Evolutionary conservation across 2,329 filamentous ascomycete species (phyloP).

Genomic region (Colletotrichum kahawae): DNA sequence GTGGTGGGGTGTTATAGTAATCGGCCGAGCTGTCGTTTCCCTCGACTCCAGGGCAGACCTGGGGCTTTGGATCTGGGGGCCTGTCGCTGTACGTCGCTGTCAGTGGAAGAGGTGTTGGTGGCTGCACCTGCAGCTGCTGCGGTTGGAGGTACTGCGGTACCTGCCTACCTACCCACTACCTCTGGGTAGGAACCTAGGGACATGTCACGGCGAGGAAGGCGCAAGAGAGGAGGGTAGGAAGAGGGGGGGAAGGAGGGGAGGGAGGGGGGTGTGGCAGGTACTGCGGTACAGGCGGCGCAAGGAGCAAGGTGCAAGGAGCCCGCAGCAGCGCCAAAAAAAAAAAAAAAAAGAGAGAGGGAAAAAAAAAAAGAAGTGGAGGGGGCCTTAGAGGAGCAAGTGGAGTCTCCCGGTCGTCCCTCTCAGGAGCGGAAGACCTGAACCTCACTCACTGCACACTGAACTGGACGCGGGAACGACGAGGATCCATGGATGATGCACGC

Average conservation of each 20-base stretch:
- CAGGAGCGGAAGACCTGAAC: not conserved
- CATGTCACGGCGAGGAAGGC: not conserved
- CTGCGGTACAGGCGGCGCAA: not conserved
- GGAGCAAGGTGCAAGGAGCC: not conserved
- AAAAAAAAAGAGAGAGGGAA: not conserved
- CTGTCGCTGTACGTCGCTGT: conserved; percentile 3
- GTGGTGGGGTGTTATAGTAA: conserved; percentile 56
- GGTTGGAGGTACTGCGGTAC: not conserved
- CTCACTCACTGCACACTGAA: not conserved
- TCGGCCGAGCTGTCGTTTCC: not conserved
- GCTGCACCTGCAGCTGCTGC: not conserved
- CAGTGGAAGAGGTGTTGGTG: conserved; percentile 9
- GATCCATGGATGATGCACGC: conserved; percentile 7
- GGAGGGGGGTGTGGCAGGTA: not conserved
- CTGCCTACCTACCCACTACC: not conserved
- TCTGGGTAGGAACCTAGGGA: not conserved
- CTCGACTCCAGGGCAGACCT: not conserved
- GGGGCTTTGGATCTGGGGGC: not conserved
- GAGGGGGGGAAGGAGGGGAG: not conserved
- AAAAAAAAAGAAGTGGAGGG: not conserved
- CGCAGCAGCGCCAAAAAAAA: not conserved
- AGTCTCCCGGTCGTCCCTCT: not conserved
- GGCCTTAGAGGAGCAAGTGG: not conserved
- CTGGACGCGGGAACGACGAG: not conserved
- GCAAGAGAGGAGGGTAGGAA: not conserved